Base-by-base conservation (phyloP, 2,329 filamentous ascomycete species). In the Alternaria dauci region DNA sequence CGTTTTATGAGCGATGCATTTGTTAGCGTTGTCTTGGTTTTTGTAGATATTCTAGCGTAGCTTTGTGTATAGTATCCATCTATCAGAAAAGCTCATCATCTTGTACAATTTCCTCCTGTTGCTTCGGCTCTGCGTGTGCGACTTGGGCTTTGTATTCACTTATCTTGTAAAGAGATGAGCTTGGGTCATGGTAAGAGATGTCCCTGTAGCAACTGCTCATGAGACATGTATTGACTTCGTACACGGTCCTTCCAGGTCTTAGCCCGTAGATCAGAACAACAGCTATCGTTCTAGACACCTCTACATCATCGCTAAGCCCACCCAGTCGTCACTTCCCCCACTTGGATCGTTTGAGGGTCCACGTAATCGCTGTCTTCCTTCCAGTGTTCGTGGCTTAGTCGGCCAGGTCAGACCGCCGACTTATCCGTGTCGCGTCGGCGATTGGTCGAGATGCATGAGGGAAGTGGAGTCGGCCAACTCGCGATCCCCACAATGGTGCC, bases 1-100 rank as follows among this genome's bases (percentile, higher is more conserved):
- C 30, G 20, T 48, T 34, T 41, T 48, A 41, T 39, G 42, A 62
- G 55, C 51, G 57, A 56, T 60, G 57, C 52, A 59, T 62, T 44
- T 58, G 44, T 38, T 56, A 20, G 55, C 50, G n/a, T 42, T 50
- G 23, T 44, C 28, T 30, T 7, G 23, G n/a, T 23, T 30, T 42
- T 46, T 52, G 28, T 38, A 26, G 46, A 34, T 28, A 28, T 36
- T 43, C 25, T n/a, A 41, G n/a, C 20, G 26, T 34, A 25, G 46
- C 23, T 50, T 25, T 36, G 30, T 50, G 14, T 50, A 25, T n/a
- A 36, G 42, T 34, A 28, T 30, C n/a, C 30, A n/a, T 26, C 32
- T 26, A 23, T 20, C 9, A 36, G 16, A 36, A 28, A 39, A 55
- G 52, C 30, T 41, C 34, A 12, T 38, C 46, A 16, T 34, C 32